Conservation (phyloP, 768 basidiomycete species). For the Suillus discolor region DNA sequence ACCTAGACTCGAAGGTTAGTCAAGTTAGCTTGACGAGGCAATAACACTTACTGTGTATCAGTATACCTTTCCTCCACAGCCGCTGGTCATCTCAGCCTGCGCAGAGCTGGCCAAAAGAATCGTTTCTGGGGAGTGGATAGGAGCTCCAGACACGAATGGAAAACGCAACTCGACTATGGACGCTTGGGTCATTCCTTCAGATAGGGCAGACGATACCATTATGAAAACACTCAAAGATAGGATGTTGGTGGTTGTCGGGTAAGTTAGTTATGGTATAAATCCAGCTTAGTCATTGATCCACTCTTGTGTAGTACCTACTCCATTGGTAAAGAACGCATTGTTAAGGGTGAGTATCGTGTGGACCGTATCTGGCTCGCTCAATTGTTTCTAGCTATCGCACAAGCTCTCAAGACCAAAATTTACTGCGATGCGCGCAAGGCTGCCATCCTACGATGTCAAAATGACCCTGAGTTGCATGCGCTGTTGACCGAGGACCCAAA, state of each 20-base stretch:
- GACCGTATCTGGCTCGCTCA: not conserved
- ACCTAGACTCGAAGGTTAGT: conserved; percentile 79
- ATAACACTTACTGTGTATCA: conserved; percentile 30
- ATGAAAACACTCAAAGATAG: conserved; percentile 42
- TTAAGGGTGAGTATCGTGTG: conserved; percentile 66
- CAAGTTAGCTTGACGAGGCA: not conserved
- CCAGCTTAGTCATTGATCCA: conserved; percentile 1
- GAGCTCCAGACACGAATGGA: conserved; percentile 25
- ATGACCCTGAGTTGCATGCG: conserved; percentile 78
- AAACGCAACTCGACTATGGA: conserved; percentile 45
- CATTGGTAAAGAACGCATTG: conserved; percentile 96
- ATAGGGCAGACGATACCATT: conserved; percentile 25
- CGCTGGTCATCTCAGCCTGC: conserved; percentile 92
- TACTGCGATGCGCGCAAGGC: conserved; percentile 89
- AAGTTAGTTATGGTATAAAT: conserved; percentile 17
- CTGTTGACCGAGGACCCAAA: conserved; percentile 78
- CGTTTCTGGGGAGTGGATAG: conserved; percentile 41
- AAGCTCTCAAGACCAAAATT: conserved; percentile 77
- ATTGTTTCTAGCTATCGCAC: conserved; percentile 69
- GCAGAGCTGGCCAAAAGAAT: conserved; percentile 75
- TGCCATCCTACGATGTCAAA: conserved; percentile 80
- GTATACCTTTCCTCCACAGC: conserved; percentile 96
- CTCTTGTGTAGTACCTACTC: conserved; percentile 78
- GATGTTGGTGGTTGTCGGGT: conserved; percentile 76
- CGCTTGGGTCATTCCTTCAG: conserved; percentile 47